Conservation (phyloP, 495 filamentous ascomycete genomes). For the Aspergillus kassunensis region DNA sequence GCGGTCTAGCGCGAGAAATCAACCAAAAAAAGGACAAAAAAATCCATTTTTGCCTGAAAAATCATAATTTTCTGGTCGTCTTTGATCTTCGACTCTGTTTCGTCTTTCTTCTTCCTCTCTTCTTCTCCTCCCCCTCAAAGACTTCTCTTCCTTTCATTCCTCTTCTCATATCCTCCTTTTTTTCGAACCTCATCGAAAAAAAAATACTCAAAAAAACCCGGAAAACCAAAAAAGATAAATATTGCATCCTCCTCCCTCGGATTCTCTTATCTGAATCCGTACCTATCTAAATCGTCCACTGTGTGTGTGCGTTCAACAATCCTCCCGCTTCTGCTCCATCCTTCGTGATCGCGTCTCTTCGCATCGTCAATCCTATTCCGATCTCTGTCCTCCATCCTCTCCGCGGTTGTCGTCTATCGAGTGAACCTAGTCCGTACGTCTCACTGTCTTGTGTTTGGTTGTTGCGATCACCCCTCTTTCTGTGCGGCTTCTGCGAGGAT, state of each 20-base stretch:
- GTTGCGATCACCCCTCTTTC: slow-evolving; percentile 7
- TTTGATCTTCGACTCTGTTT: slow-evolving; percentile 26
- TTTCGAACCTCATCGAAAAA: slow-evolving; percentile 45
- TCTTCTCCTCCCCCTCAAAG: slow-evolving; percentile 25
- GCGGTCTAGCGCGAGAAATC: slow-evolving; percentile 18
- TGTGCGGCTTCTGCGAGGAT: background rate
- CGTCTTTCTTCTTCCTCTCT: slow-evolving; percentile 21
- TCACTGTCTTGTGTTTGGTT: background rate
- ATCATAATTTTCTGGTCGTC: slow-evolving; percentile 21
- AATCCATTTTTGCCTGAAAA: no score
- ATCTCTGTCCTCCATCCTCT: background rate
- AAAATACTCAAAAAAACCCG: slow-evolving; percentile 28
- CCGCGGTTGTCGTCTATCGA: slow-evolving; percentile 5
- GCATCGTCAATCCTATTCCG: slow-evolving; percentile 2
- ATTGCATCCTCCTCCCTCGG: slow-evolving; percentile 7
- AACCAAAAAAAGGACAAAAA: slow-evolving; percentile 7
- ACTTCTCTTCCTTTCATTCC: slow-evolving; percentile 35
- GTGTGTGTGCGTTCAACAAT: slow-evolving; percentile 33
- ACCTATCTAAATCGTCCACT: slow-evolving; percentile 23
- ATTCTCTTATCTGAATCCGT: slow-evolving; percentile 11
- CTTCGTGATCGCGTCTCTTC: slow-evolving; percentile 20
- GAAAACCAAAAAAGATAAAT: slow-evolving; percentile 41
- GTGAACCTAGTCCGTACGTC: slow-evolving; percentile 14
- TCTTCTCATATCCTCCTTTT: slow-evolving; percentile 32
- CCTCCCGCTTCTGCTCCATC: slow-evolving; percentile 16